Conservation (phyloP, 2,329 filamentous ascomycete species). For the Aspergillus sp. region DNA sequence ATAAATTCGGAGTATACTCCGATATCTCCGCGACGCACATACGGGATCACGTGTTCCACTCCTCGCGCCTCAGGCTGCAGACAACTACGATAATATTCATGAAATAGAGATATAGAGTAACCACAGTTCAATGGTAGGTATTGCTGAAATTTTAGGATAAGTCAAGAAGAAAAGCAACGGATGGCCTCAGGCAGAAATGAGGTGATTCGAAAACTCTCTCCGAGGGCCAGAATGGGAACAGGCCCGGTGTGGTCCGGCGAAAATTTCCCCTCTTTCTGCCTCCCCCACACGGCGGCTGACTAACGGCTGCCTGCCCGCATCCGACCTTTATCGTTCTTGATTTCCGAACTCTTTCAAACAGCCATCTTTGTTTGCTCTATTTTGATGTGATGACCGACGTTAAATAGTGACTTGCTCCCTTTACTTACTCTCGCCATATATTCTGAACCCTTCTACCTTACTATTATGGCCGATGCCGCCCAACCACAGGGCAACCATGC, state of each 20-base stretch:
- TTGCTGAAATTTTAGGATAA: too few relatives aligned
- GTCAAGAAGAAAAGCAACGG: neutral
- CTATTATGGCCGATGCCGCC: conserved; percentile 32
- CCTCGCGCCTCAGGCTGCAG: neutral
- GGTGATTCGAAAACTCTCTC: neutral
- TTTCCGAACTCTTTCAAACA: neutral
- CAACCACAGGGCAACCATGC: conserved; percentile 30
- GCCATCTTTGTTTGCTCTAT: neutral
- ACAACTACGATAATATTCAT: neutral
- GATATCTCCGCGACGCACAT: neutral
- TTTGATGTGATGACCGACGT: neutral
- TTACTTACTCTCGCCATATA: neutral
- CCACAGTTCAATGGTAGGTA: too few relatives aligned
- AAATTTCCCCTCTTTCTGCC: conserved; percentile 7
- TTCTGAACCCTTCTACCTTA: conserved; percentile 2
- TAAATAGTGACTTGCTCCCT: neutral
- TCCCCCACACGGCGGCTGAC: conserved; percentile 14
- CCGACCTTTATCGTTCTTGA: neutral
- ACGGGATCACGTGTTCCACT: neutral
- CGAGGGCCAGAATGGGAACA: conserved; percentile 7
- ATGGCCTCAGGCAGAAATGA: conserved; percentile 2
- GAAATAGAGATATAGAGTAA: neutral
- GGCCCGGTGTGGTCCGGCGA: conserved; percentile 1
- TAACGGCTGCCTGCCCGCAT: conserved; percentile 9
- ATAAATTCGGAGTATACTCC: neutral